phyloP scores from a whole-genome alignment of 257 asterid genomes.

The Galeopsis tetrahit region DNA sequence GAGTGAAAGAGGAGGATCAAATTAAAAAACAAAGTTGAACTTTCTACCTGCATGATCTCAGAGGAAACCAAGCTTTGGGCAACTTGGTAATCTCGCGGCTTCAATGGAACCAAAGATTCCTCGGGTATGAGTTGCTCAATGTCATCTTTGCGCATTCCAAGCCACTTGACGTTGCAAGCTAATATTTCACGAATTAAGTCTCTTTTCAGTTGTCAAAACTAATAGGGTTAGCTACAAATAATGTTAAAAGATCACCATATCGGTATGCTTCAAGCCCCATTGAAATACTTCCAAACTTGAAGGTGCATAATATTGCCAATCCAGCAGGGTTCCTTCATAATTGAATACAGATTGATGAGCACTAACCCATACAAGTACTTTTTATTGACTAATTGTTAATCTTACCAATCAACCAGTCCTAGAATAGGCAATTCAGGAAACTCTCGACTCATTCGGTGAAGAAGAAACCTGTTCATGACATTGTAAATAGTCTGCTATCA shows the following conservation, averaged over 20 bases:
- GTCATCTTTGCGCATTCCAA: slow-evolving; percentile 87
- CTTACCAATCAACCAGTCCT: slow-evolving; percentile 93
- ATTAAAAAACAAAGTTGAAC: too few relatives aligned
- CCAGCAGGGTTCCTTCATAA: slow-evolving; percentile 93
- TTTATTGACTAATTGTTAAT: slow-evolving; percentile 13
- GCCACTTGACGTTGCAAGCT: slow-evolving; percentile 96
- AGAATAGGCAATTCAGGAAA: slow-evolving; percentile 74
- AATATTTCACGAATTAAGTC: slow-evolving; percentile 15
- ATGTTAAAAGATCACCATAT: slow-evolving; percentile 58
- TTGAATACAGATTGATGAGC: slow-evolving; percentile 25
- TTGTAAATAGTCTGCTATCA: background rate
- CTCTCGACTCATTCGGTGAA: slow-evolving; percentile 73
- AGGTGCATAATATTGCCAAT: slow-evolving; percentile 92
- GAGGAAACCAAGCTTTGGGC: slow-evolving; percentile 77
- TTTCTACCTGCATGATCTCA: slow-evolving; percentile 60
- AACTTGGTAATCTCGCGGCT: slow-evolving; percentile 73
- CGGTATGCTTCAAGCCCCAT: slow-evolving; percentile 96
- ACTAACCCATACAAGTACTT: background rate
- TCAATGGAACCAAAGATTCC: slow-evolving; percentile 69
- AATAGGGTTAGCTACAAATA: slow-evolving; percentile 1
- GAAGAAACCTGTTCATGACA: slow-evolving; percentile 59
- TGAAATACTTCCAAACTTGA: slow-evolving; percentile 82
- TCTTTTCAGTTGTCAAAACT: slow-evolving; percentile 21
- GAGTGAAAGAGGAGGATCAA: too few relatives aligned
- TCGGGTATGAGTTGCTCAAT: slow-evolving; percentile 67